A percentile compares a stretch with the other conserved stretches of the same genome.
Evolutionary conservation across 2,329 filamentous ascomycete species (phyloP).

Genomic region (Xylariomycetidae sp.): DNA sequence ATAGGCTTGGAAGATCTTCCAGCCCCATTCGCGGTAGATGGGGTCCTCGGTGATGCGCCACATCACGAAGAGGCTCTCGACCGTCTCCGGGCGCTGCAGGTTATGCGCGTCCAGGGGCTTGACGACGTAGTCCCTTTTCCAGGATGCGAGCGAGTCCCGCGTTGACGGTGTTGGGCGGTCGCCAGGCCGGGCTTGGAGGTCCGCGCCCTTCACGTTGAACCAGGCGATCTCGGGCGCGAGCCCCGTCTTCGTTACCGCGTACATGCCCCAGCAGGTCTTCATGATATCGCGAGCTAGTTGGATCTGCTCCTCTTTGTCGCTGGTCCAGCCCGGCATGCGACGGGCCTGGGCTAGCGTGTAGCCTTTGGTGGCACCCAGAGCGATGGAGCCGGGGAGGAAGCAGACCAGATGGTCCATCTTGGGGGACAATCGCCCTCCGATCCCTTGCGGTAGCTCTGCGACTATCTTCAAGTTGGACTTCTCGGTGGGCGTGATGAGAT

Average conservation of each 20-base stretch:
- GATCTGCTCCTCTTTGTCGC: slow-evolving; percentile 77
- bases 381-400: slow-evolving; percentile 91
- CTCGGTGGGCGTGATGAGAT: slow-evolving; percentile 80
- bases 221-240: slow-evolving; percentile 86
- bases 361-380: slow-evolving; percentile 75
- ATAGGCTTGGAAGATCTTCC: slow-evolving; percentile 93
- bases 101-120: slow-evolving; percentile 77
- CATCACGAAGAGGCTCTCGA: slow-evolving; percentile 93
- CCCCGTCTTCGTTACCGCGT: slow-evolving; percentile 77
- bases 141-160: slow-evolving; percentile 45
- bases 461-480: slow-evolving; percentile 74
- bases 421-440: slow-evolving; percentile 59
- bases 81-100: slow-evolving; percentile 85
- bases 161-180: slow-evolving; percentile 39
- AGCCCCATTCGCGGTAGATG: slow-evolving; percentile 87
- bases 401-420: slow-evolving; percentile 98
- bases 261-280: slow-evolving; percentile 96
- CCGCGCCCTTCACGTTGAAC: slow-evolving; percentile 66
- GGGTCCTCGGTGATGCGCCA: slow-evolving; percentile 89
- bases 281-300: slow-evolving; percentile 78
- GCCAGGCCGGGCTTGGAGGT: slow-evolving; percentile 49
- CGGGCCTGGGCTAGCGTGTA: slow-evolving; percentile 65
- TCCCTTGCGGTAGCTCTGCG: slow-evolving; percentile 71
- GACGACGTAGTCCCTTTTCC: slow-evolving; percentile 72
- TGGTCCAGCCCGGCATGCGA: slow-evolving; percentile 63